Evolutionary conservation across 2,329 filamentous ascomycete genomes (phyloP).

Genomic region (Xylariaceae sp.): DNA sequence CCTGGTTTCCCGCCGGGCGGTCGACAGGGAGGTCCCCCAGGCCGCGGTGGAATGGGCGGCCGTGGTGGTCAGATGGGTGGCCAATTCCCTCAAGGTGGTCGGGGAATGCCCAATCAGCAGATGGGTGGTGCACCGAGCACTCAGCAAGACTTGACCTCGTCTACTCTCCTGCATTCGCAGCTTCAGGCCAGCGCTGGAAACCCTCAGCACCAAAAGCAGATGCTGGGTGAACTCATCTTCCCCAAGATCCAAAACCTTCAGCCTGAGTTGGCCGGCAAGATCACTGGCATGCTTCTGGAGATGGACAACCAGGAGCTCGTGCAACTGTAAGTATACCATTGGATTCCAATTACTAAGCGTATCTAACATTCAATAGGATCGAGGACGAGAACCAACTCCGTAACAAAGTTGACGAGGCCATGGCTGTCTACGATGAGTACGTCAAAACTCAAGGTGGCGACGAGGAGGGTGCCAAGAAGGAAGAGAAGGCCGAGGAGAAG

Average conservation of each 20-base stretch:
- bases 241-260: slow-evolving; percentile 96
- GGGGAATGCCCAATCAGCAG: slow-evolving; percentile 37
- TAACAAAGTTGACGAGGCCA: slow-evolving; percentile 94
- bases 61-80: slow-evolving; percentile 36
- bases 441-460: slow-evolving; percentile 70
- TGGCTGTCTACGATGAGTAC: slow-evolving; percentile 97
- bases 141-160: slow-evolving; percentile 34
- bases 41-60: slow-evolving; percentile 40
- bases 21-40: slow-evolving; percentile 31
- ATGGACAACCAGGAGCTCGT: slow-evolving; percentile 97
- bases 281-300: slow-evolving; percentile 98
- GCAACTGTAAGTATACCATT: slow-evolving; percentile 71
- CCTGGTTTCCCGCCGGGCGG: slow-evolving; percentile 55
- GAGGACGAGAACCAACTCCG: slow-evolving; percentile 86
- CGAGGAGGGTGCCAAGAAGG: slow-evolving; percentile 41
- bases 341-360: background rate
- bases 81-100: slow-evolving; percentile 45
- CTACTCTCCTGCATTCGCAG: slow-evolving; percentile 52
- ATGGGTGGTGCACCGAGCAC: slow-evolving; percentile 31
- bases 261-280: slow-evolving; percentile 95
- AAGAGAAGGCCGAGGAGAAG: slow-evolving; percentile 50
- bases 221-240: slow-evolving; percentile 95
- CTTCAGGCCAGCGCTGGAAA: slow-evolving; percentile 44
- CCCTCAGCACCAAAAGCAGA: slow-evolving; percentile 91
- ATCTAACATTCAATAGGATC: slow-evolving; percentile 54